Evolutionary conservation across 108 stramenopile species (phyloP), one percentile per base, ranked within the genome.

Genomic region (Cyclotella baltica): DNA sequence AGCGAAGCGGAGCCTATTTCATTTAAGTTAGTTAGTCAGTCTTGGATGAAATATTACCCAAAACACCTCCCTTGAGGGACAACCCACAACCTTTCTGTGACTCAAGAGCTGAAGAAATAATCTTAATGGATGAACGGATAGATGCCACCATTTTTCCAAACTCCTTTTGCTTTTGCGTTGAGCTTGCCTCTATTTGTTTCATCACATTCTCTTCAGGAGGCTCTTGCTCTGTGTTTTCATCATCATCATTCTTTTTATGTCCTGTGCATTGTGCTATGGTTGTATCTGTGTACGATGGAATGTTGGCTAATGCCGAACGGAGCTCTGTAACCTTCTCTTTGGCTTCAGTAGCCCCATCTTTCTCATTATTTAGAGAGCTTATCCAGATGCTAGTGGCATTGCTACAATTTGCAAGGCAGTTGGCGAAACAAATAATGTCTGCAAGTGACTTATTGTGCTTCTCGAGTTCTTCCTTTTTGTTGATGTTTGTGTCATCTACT

Each of bases 211-310:
- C 64, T 29, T 43, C 35, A 47, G 1, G 8, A 3, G 46, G 34
- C 33, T 19, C 40, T 5, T 47, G 16, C 33, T 67, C 43, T 13
- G 31, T 28, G 25, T 67, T 23, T 19, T 74, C 62, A 13, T 59
- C 46, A 19, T 72, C 71, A 55, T 81, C 73, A 67, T 81, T 62
- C 48, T 76, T 82, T 47, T 82, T 82, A 28, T 72, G 70, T 36
- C 64, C 70, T n/a, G 47, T 36, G 27, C 57, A 50, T 25, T 23
- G 34, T 5, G 53, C 51, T 35, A 62, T 23, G 25, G 31, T 19
- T 20, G 67, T 70, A 30, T 71, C 70, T n/a, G 73, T 34, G 29
- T 71, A 76, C 10, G 81, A 82, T 61, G 81, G 70, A 23, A 82
- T 73, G 27, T 28, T 76, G 22, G 81, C 35, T 53, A 82, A 52